A percentile compares a stretch with the other conserved stretches of the same genome.
Evolutionary conservation across 441 rosid genomes (phyloP).

Genomic region (Adansonia rubrostipa): DNA sequence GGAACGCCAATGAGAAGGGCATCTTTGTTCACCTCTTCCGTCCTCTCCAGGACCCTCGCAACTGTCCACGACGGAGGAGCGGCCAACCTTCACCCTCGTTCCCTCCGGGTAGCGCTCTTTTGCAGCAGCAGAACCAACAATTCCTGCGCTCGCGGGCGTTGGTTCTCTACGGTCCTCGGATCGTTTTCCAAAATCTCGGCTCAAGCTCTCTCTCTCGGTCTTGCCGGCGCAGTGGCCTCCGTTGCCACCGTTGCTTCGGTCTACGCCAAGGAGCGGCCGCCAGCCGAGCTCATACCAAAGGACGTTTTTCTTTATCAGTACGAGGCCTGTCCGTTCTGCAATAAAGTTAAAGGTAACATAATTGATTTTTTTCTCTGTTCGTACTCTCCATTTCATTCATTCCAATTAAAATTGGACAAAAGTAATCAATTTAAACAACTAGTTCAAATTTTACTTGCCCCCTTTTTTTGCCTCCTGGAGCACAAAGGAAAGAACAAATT

Average conservation of each 20-base stretch:
- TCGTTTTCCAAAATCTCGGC: constrained; percentile 26
- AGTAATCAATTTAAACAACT: not conserved
- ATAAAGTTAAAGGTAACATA: constrained; percentile 66
- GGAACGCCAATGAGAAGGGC: constrained; percentile 44
- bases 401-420: not conserved
- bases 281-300: constrained; percentile 38
- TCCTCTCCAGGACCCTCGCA: constrained; percentile 38
- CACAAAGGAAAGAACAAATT: too few species aligned
- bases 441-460: not conserved
- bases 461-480: too few species aligned
- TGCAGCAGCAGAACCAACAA: constrained; percentile 28
- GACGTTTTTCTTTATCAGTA: constrained; percentile 79
- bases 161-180: constrained; percentile 31
- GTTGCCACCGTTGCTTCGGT: constrained; percentile 29
- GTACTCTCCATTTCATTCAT: not conserved
- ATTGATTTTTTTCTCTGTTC: not conserved
- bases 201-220: constrained; percentile 26
- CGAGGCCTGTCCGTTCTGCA: constrained; percentile 82
- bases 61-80: constrained; percentile 26
- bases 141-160: constrained; percentile 27
- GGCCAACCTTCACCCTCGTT: constrained; percentile 28
- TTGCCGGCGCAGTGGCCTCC: constrained; percentile 39
- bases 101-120: constrained; percentile 35
- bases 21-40: constrained; percentile 28
- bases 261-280: constrained; percentile 46